phyloP scores from a whole-genome alignment of 2,329 filamentous ascomycete species.

The Xylogone sp. region DNA sequence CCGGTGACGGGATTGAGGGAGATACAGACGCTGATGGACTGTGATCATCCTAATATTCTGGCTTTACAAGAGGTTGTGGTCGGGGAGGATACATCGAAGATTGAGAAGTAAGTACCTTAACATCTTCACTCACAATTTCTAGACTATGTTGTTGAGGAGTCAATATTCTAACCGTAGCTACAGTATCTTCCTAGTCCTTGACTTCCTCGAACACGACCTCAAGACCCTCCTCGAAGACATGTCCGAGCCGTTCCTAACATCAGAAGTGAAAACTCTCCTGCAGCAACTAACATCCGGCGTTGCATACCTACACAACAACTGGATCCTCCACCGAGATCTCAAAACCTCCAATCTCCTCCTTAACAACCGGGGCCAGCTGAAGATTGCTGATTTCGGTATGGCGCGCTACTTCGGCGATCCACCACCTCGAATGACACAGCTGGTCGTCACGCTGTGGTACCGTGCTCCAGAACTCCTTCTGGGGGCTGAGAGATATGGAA shows the following conservation, averaged over 20 bases:
- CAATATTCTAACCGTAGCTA: slow-evolving; percentile 26
- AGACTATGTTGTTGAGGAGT: too few relatives aligned
- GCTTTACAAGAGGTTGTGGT: slow-evolving; percentile 79
- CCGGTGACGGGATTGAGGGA: slow-evolving; percentile 91
- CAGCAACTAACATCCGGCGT: slow-evolving; percentile 78
- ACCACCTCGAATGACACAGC: slow-evolving; percentile 73
- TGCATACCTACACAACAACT: slow-evolving; percentile 80
- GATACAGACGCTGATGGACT: slow-evolving; percentile 84
- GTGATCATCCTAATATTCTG: slow-evolving; percentile 79
- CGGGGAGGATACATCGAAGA: slow-evolving; percentile 53
- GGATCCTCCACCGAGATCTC: slow-evolving; percentile 90
- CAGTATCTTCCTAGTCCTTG: slow-evolving; percentile 90
- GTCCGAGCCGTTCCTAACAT: slow-evolving; percentile 87
- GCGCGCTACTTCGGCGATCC: slow-evolving; percentile 84
- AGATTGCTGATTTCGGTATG: slow-evolving; percentile 98
- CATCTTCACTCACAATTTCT: too few relatives aligned
- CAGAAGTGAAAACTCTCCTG: slow-evolving; percentile 87
- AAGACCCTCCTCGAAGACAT: slow-evolving; percentile 92
- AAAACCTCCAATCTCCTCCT: slow-evolving; percentile 93
- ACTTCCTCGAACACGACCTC: slow-evolving; percentile 96
- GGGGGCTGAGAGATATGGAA: slow-evolving; percentile 70
- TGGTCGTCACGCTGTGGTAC: slow-evolving; percentile 98
- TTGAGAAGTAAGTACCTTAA: slow-evolving; percentile 47
- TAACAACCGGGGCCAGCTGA: slow-evolving; percentile 91
- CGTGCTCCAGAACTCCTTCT: slow-evolving; percentile 86